Evolutionary conservation across 169 alveolate species (phyloP).

Genomic region (Babesia sp.): DNA sequence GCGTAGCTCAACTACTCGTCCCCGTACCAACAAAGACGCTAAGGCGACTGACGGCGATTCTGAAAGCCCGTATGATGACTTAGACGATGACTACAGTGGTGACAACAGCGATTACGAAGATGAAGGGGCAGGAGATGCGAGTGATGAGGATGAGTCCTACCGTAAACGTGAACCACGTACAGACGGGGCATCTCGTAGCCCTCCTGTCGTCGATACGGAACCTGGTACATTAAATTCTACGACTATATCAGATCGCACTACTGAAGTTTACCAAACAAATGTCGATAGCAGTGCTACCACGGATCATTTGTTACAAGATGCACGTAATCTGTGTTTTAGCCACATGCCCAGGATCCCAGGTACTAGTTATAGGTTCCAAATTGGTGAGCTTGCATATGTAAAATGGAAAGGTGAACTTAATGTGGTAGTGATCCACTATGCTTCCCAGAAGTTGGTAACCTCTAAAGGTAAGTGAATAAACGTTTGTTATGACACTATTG

Average conservation of each 20-base stretch:
- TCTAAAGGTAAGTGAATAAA: slow-evolving; percentile 16
- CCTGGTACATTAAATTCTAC: neutral
- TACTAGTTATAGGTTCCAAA: slow-evolving; percentile 44
- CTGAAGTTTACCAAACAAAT: slow-evolving; percentile 13
- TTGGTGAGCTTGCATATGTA: slow-evolving; percentile 59
- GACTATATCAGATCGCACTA: neutral
- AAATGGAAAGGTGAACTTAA: slow-evolving; percentile 54
- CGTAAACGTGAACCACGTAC: neutral
- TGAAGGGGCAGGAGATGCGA: neutral
- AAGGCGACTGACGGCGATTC: neutral
- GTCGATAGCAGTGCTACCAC: slow-evolving; percentile 7
- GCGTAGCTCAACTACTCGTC: too few species aligned
- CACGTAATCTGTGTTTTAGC: slow-evolving; percentile 47
- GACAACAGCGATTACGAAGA: neutral
- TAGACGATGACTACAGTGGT: neutral
- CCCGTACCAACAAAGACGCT: neutral
- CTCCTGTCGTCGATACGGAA: neutral
- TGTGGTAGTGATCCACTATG: slow-evolving; percentile 53
- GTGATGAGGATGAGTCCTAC: neutral
- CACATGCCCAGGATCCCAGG: slow-evolving; percentile 54
- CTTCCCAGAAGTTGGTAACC: slow-evolving; percentile 53
- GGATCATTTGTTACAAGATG: slow-evolving; percentile 25
- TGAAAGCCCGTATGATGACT: neutral
- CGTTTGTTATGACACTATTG: too few species aligned
- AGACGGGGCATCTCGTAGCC: neutral